Evolutionary conservation across 257 asterid genomes (phyloP).

Genomic region (Handroanthus guayacan): DNA sequence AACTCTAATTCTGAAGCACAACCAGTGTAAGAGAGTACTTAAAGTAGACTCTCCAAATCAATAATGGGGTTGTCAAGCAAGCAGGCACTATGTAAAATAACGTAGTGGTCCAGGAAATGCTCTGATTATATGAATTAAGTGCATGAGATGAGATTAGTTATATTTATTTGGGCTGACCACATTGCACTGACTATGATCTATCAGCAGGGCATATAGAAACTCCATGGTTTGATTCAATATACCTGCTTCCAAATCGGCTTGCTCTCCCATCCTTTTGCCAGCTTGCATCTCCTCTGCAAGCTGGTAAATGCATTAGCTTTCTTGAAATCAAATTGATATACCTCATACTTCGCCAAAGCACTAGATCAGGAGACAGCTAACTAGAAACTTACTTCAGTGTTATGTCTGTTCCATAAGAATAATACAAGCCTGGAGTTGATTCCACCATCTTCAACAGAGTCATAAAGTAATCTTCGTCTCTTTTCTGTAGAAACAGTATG

Average conservation of each 20-base stretch:
- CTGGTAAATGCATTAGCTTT: constrained; percentile 60
- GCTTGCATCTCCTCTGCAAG: constrained; percentile 88
- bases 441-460: constrained; percentile 83
- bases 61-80: constrained; percentile 17
- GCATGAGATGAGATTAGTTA: background rate
- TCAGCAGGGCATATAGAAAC: constrained; percentile 5
- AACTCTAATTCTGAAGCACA: constrained; percentile 25
- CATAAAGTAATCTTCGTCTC: constrained; percentile 83
- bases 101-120: background rate
- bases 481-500: constrained; percentile 63
- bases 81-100: constrained; percentile 13
- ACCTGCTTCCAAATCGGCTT: constrained; percentile 99
- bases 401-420: constrained; percentile 89
- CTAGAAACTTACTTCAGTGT: constrained; percentile 71
- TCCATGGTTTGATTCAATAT: constrained; percentile 8
- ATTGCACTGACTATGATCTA: constrained; percentile 30
- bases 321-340: constrained; percentile 24
- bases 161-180: constrained; percentile 5
- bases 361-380: constrained; percentile 27
- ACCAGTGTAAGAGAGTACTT: constrained; percentile 22
- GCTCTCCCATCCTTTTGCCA: constrained; percentile 86
- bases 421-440: constrained; percentile 90
- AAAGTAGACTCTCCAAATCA: constrained; percentile 20
- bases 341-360: constrained; percentile 21
- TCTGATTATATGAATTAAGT: background rate